Evolutionary conservation across 1,139 yeast species (phyloP), one percentile per base, ranked within the genome.

Genomic region (Sugiyamaella xylanicola): DNA sequence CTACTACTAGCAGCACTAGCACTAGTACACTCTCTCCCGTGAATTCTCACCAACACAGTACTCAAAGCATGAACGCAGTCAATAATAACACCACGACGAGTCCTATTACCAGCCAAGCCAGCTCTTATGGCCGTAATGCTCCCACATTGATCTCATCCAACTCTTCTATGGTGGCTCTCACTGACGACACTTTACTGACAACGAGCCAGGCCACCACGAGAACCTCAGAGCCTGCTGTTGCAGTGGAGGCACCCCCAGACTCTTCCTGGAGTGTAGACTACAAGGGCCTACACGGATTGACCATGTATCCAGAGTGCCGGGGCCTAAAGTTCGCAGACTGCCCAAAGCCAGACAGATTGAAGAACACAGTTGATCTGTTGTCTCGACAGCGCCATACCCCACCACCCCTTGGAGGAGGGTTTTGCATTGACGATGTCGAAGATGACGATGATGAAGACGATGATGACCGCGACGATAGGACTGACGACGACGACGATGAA

Each of bases 301-400:
- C 35, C 27, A 43, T 39, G 3, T 51, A 46, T 45, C 49, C 54
- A 7, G 50, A 40, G 40, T 45, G 41, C 17, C 36, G 50, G 19
- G 50, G 32, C 2, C 52, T 46, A 11, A 53, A 53, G 29, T 54
- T 54, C 32, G 40, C 57, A 11, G 54, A 54, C 39, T 54, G 57
- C 27, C 57, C 57, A 16, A 54, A 51, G 36, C 57, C 57, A 20
- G 56, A 53, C 25, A 44, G 53, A 35, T 13, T 48, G 20, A 36
- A 16, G 35, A 40, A 27, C 27, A 32, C 41, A 4, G 42, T 37
- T 17, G 39, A 45, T 22, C 44, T 53, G 9, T 37, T 43, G 19
- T 36, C 56, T 2, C 35, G 48, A 36, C 46, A 32, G 36, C 36
- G 37, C 22, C 57, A 54, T 20, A 50, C 54, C 9, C 57, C 57